Evolutionary conservation across 164 flowering plant genomes (phyloP).

Genomic region (Liquidambar formosana): DNA sequence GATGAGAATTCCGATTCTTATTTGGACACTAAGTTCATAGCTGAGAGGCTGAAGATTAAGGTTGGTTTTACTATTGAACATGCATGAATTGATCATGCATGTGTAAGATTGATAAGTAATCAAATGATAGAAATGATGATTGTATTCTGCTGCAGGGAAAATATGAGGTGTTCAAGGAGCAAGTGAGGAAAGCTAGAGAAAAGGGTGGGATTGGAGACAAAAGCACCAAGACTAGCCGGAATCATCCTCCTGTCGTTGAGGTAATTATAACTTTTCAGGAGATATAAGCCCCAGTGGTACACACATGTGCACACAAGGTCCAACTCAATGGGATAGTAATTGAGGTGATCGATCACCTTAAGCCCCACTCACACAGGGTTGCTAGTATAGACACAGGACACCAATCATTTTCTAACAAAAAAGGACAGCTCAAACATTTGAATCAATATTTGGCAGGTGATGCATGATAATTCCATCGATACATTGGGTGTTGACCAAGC

Average conservation of each 20-base stretch:
- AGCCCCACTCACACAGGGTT: too few relatives aligned
- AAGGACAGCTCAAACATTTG: too few relatives aligned
- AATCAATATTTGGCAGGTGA: constrained; percentile 19
- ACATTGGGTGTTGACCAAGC: background rate
- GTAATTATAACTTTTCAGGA: constrained; percentile 7
- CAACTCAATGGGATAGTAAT: too few relatives aligned
- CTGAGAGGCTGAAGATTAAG: constrained; percentile 32
- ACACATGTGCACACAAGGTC: too few relatives aligned
- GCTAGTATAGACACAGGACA: too few relatives aligned
- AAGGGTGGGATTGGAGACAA: background rate
- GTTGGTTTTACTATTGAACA: too few relatives aligned
- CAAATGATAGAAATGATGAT: too few relatives aligned
- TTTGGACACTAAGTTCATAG: constrained; percentile 10
- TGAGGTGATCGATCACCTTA: too few relatives aligned
- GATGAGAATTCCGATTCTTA: background rate
- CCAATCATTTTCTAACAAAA: too few relatives aligned
- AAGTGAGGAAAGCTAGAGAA: constrained; percentile 14
- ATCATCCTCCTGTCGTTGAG: constrained; percentile 28
- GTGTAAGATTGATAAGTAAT: too few relatives aligned
- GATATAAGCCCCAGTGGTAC: too few relatives aligned
- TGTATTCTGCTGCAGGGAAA: constrained; percentile 29
- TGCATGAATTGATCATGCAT: too few relatives aligned
- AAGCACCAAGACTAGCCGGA: background rate
- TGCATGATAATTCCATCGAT: constrained; percentile 1
- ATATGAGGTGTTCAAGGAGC: constrained; percentile 32